A percentile compares a stretch with the other conserved stretches of the same genome.
These are phyloP conservation scores for Chaetomiaceae sp. DNA, from an alignment of 2,329 filamentous ascomycete genomes.

Conservation along the genomic window DNA sequence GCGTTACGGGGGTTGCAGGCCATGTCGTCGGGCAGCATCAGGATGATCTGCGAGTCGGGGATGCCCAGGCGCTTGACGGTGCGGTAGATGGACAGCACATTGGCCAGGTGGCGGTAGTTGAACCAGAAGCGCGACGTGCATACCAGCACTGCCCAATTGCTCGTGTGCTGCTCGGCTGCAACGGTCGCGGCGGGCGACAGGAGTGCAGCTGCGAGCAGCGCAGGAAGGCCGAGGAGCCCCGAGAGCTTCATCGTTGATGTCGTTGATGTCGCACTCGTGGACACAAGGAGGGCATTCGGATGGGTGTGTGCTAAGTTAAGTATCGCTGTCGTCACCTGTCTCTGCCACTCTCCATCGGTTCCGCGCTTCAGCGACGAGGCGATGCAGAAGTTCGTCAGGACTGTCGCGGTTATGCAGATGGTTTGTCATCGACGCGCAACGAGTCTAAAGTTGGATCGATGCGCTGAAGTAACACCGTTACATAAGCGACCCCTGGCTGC, in stretches of 20 bases:
- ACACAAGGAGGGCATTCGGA: background rate
- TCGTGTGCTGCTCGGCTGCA: constrained; percentile 77
- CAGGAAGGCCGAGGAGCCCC: constrained; percentile 40
- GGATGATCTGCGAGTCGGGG: constrained; percentile 96
- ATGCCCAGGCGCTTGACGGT: constrained; percentile 98
- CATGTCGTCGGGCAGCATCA: constrained; percentile 99
- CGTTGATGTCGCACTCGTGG: too few species aligned
- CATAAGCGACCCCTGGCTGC: too few species aligned
- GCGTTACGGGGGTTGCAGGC: constrained; percentile 98
- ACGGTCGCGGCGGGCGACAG: constrained; percentile 42
- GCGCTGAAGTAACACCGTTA: too few species aligned
- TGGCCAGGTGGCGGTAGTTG: constrained; percentile 97
- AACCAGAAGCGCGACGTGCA: constrained; percentile 99
- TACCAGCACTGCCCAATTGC: constrained; percentile 99
- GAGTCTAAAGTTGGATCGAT: too few species aligned
- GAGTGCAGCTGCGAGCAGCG: constrained; percentile 44
- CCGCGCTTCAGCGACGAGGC: too few species aligned
- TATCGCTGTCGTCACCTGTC: background rate
- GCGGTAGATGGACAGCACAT: constrained; percentile 94
- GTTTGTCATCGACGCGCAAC: background rate
- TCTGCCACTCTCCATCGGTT: background rate
- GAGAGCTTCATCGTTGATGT: constrained; percentile 47
- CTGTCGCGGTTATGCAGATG: background rate
- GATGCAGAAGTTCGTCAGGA: background rate
- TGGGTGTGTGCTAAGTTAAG: background rate